phyloP scores from a whole-genome alignment of 2,329 filamentous ascomycete genomes.

The Colletotrichum liaoningense region DNA sequence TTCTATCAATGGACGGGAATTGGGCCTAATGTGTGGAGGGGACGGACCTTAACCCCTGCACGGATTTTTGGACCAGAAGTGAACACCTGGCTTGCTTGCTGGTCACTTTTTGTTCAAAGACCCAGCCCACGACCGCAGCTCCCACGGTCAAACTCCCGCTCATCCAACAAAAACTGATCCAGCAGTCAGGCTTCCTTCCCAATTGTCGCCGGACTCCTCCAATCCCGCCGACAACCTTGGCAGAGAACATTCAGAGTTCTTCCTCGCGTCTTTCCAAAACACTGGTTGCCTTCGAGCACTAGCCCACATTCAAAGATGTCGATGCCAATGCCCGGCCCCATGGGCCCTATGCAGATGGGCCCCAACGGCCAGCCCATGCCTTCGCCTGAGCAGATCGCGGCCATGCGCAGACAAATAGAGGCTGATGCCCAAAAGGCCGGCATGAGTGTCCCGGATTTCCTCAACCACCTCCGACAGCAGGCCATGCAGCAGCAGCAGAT shows the following conservation, averaged over 20 bases:
- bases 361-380: constrained; percentile 42
- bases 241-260: constrained; percentile 5
- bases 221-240: constrained; percentile 7
- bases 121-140: constrained; percentile 24
- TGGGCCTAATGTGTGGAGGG: neutral
- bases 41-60: constrained; percentile 27
- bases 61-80: constrained; percentile 33
- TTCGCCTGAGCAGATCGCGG: constrained; percentile 84
- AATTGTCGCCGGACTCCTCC: constrained; percentile 13
- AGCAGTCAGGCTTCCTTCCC: neutral
- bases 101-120: constrained; percentile 30
- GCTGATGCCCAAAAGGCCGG: constrained; percentile 86
- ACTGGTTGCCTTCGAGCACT: constrained; percentile 16
- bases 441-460: constrained; percentile 86
- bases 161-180: constrained; percentile 5
- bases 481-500: constrained; percentile 61
- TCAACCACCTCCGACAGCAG: constrained; percentile 74
- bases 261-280: neutral
- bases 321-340: constrained; percentile 45
- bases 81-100: constrained; percentile 38
- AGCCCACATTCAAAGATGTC: constrained; percentile 28
- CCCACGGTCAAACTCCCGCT: constrained; percentile 3
- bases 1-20: neutral
- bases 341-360: constrained; percentile 48
- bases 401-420: constrained; percentile 85